Conservation (phyloP, 1,284 basidiomycete species). For the Leccinum griseonigrum region DNA sequence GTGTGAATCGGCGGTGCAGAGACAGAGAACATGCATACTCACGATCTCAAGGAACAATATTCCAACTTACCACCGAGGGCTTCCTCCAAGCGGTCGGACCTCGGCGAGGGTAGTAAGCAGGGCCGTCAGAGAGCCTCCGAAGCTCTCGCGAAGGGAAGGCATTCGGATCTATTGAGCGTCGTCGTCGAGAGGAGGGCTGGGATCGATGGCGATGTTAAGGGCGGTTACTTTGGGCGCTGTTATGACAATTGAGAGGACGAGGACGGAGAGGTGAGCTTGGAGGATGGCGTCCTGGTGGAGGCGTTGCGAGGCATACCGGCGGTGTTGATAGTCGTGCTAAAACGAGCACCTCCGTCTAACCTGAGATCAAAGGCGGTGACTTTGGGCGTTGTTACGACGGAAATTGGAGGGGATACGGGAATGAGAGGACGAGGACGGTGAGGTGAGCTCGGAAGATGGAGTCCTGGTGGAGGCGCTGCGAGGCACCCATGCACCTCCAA, state of each 20-base stretch:
- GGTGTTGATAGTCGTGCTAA: no score
- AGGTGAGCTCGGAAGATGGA: no score
- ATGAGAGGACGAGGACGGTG: no score
- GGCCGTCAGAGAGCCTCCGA: constrained; percentile 29
- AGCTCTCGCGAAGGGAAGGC: constrained; percentile 30
- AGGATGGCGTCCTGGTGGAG: no score
- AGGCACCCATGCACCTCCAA: constrained; percentile 70
- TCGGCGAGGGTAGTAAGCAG: constrained; percentile 28
- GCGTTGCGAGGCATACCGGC: constrained; percentile 21
- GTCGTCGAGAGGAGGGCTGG: background rate
- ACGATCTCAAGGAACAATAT: constrained; percentile 75
- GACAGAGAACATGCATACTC: constrained; percentile 21
- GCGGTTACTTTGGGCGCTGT: no score
- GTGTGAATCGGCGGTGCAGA: constrained; percentile 1
- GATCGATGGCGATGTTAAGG: background rate
- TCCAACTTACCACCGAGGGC: constrained; percentile 62
- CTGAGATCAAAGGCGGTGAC: no score
- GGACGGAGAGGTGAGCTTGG: no score
- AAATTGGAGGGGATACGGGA: no score
- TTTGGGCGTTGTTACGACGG: no score
- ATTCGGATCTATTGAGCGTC: constrained; percentile 19
- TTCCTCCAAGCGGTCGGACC: constrained; percentile 41
- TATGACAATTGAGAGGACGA: no score
- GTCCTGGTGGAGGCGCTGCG: no score
- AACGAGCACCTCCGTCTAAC: no score